Evolutionary conservation across 2,329 filamentous ascomycete genomes (phyloP), one percentile per base, ranked within the genome.

Genomic region (Penicillium italicum): DNA sequence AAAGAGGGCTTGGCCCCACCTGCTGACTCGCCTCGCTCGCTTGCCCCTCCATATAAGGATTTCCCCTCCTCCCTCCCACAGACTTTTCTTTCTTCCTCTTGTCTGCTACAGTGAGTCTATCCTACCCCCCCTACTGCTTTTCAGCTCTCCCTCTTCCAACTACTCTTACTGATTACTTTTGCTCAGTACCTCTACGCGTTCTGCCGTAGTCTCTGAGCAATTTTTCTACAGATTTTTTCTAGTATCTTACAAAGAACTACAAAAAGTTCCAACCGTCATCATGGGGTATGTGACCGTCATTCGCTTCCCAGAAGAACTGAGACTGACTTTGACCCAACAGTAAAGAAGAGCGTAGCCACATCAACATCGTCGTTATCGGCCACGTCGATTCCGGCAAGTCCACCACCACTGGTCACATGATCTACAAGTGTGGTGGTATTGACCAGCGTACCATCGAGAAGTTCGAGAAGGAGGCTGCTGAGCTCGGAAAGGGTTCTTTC

Each of bases 371-470:
- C 82, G 91, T 96, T 80, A 96, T 96, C 86, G 91, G 92, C 85
- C 93, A 96, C 88, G 92, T 96, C 90, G 91, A 96, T 83, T 96
- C 91, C 80, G 93, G 92, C 84, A 97, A 97, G 88, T 96, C 92
- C 72, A 97, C 92, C 80, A 97, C 92, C 80, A 90, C 87, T 72
- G 86, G 87, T 80, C 87, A 93, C 85, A 88, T 99, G 87, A 97
- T 99, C 90, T 97, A 97, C 91, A 93, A 99, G 89, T 97, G 94
- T 86, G 94, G 94, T 89, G 94, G 94, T 91, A 99, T 97, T 78
- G 94, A 99, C 90, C 91, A 93, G 87, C 93, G 94, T 91, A 97
- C 93, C 81, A 99, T 99, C 79, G 94, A 99, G 89, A 99, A 99
- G 90, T 99, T 99, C 88, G 94, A 99, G 92, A 99, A 99, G 91